Conservation (phyloP, 2,329 filamentous ascomycete genomes). For the Paecilomyces sp. region DNA sequence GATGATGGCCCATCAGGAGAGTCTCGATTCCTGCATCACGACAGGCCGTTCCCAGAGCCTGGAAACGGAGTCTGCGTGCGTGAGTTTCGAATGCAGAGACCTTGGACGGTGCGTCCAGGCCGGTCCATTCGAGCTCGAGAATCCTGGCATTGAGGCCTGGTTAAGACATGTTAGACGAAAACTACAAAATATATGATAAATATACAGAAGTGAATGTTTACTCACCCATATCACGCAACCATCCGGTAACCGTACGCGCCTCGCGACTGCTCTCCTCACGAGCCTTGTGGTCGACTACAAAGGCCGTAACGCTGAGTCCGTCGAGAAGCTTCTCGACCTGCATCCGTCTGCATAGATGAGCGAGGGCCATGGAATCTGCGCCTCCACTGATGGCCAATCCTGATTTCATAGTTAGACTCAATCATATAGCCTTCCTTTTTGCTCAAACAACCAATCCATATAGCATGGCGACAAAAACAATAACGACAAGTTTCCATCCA, state of each 20-base stretch:
- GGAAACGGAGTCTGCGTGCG: conserved; percentile 69
- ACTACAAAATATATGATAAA: not conserved
- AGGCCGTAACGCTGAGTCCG: conserved; percentile 39
- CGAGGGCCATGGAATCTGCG: conserved; percentile 95
- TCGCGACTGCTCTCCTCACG: conserved; percentile 50
- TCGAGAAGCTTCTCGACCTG: conserved; percentile 22
- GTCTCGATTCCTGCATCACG: conserved; percentile 44
- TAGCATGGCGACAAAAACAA: no score
- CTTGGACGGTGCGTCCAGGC: conserved; percentile 27
- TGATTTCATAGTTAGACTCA: conserved; percentile 21
- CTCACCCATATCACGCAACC: conserved; percentile 40
- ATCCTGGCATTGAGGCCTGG: conserved; percentile 28
- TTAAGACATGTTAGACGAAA: conserved; percentile 1
- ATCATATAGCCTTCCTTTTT: not conserved
- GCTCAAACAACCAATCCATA: no score
- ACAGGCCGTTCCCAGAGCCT: conserved; percentile 58
- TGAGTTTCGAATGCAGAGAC: conserved; percentile 66
- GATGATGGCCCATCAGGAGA: conserved; percentile 77
- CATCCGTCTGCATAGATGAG: conserved; percentile 57
- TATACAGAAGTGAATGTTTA: not conserved
- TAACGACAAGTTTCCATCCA: not conserved
- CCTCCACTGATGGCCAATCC: conserved; percentile 83
- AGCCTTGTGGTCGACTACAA: conserved; percentile 57
- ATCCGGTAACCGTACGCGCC: conserved; percentile 43
- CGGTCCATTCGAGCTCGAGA: conserved; percentile 47